phyloP scores from a whole-genome alignment of 768 basidiomycete genomes.

The Lentinula sp. region DNA sequence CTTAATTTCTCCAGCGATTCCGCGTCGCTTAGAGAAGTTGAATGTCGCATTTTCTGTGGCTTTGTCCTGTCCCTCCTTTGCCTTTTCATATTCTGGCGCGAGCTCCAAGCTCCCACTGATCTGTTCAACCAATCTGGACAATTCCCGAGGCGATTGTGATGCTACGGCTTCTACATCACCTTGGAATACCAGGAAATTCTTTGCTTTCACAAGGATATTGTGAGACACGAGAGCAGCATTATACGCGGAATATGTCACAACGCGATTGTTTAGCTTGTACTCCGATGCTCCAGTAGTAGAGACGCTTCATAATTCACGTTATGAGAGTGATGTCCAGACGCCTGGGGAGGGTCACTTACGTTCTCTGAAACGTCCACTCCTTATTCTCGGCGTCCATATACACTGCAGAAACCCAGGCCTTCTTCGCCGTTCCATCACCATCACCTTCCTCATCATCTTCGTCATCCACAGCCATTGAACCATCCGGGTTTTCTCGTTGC shows the following conservation, averaged over 20 bases:
- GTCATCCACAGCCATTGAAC: slow-evolving; percentile 36
- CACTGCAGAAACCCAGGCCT: slow-evolving; percentile 94
- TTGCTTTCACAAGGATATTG: slow-evolving; percentile 97
- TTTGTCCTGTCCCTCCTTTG: slow-evolving; percentile 79
- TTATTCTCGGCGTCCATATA: slow-evolving; percentile 72
- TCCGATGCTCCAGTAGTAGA: slow-evolving; percentile 84
- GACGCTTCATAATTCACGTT: slow-evolving; percentile 47
- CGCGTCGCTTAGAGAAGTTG: slow-evolving; percentile 91
- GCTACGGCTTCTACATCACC: slow-evolving; percentile 98
- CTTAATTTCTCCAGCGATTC: slow-evolving; percentile 91
- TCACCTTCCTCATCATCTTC: slow-evolving; percentile 47
- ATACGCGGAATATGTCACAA: slow-evolving; percentile 84
- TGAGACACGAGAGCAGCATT: slow-evolving; percentile 82
- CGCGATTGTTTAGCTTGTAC: slow-evolving; percentile 78
- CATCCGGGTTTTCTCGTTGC: slow-evolving; percentile 41
- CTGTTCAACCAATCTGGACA: slow-evolving; percentile 89
- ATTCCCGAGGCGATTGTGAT: slow-evolving; percentile 86
- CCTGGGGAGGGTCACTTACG: slow-evolving; percentile 46
- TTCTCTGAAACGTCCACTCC: slow-evolving; percentile 89
- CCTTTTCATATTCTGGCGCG: slow-evolving; percentile 81
- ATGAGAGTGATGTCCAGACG: background rate
- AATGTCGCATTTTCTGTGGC: slow-evolving; percentile 93
- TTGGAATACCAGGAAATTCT: slow-evolving; percentile 99
- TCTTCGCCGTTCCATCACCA: slow-evolving; percentile 82
- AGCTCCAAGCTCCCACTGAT: slow-evolving; percentile 93